A percentile compares a stretch with the other conserved stretches of the same genome.
Conservation (phyloP, 768 basidiomycete species). For the Russula compacta region DNA sequence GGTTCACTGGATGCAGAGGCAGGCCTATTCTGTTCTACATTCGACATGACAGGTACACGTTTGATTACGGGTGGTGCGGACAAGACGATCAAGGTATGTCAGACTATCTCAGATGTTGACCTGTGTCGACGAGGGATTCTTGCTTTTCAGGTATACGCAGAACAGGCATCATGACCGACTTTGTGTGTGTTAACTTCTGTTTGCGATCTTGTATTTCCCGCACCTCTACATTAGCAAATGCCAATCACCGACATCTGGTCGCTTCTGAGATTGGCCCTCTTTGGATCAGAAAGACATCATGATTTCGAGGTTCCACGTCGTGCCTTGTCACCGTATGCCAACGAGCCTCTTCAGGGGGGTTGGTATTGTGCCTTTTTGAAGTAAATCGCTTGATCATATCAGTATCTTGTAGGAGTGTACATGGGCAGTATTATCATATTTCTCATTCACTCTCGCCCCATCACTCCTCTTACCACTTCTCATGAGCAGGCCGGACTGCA, state of each 20-base stretch:
- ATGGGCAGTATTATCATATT: not conserved
- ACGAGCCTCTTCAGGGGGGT: not conserved
- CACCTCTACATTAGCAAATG: not conserved
- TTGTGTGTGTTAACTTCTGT: not conserved
- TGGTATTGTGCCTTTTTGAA: not conserved
- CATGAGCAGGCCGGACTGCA: constrained; percentile 43
- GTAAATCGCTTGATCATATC: too few species aligned
- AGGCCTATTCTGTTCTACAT: constrained; percentile 94
- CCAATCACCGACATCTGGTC: not conserved
- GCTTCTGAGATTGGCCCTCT: too few species aligned
- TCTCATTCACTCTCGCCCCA: not conserved
- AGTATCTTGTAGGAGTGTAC: not conserved
- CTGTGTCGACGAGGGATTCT: not conserved
- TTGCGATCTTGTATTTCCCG: not conserved
- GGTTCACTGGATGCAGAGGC: constrained; percentile 98
- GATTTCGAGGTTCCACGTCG: not conserved
- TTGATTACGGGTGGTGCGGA: constrained; percentile 95
- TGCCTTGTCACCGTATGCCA: not conserved
- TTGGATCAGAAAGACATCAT: not conserved
- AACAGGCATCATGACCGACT: constrained; percentile 44
- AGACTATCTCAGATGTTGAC: not conserved
- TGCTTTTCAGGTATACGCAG: constrained; percentile 49
- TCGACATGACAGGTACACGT: constrained; percentile 91
- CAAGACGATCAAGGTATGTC: constrained; percentile 90
- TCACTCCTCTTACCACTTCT: constrained; percentile 36